Conservation (phyloP, 148 eudicot species). For the Polygonum aviculare region DNA sequence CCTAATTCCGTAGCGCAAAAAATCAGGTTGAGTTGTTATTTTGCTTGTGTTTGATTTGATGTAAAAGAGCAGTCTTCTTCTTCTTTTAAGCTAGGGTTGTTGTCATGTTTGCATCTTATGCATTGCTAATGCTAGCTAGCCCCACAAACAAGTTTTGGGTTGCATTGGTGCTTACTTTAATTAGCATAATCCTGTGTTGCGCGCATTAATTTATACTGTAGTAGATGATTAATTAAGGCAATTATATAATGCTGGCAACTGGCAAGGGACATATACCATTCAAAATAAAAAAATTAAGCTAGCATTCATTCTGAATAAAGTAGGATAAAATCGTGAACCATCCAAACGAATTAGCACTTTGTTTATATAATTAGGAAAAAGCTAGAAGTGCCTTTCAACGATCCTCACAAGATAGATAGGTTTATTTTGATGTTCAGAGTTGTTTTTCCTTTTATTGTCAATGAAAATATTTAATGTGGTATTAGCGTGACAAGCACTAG, state of each 20-base stretch:
- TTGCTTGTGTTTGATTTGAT: background rate
- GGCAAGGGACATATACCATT: background rate
- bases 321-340: background rate
- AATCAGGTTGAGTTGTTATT: background rate
- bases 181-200: background rate
- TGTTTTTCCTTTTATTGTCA: too few relatives aligned
- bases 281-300: background rate
- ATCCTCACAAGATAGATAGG: background rate
- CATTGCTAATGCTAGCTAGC: background rate
- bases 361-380: background rate
- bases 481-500: background rate
- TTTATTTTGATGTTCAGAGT: too few relatives aligned
- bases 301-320: background rate
- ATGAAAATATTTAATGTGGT: background rate
- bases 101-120: background rate
- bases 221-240: background rate
- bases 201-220: background rate
- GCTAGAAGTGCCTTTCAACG: background rate
- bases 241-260: background rate
- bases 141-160: background rate
- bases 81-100: background rate
- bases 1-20: background rate
- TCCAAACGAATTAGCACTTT: background rate
- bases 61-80: background rate
- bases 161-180: too few relatives aligned